Percentiles rank a stretch among this genome's conserved stretches.
Conservation (phyloP, 345 rosid species). For the Pistacia atlantica region DNA sequence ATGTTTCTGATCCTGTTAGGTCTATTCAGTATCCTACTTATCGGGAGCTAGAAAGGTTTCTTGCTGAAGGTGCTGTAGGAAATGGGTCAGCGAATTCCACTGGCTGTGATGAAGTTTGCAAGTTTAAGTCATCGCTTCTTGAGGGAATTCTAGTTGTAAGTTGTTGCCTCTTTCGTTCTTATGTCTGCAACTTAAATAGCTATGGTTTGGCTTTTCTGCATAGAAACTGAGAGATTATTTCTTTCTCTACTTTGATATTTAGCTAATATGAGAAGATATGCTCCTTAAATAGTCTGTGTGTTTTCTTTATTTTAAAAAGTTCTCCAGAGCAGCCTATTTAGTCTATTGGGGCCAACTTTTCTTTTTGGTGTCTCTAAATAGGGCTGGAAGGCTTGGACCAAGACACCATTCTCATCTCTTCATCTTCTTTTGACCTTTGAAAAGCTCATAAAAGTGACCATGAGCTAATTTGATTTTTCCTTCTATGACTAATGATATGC, state of each 20-base stretch:
- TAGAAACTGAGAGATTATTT: background rate
- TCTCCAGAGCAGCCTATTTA: background rate
- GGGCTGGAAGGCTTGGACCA: background rate
- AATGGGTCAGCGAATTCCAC: slow-evolving; percentile 45
- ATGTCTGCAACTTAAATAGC: background rate
- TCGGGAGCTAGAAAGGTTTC: slow-evolving; percentile 73
- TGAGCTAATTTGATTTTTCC: too few relatives aligned
- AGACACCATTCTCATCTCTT: background rate
- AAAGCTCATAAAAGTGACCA: background rate
- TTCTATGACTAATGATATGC: background rate
- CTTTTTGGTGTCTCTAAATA: background rate
- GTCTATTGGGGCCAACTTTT: background rate
- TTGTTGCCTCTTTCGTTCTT: slow-evolving; percentile 20
- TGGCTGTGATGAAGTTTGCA: slow-evolving; percentile 80
- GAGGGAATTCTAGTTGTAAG: slow-evolving; percentile 93
- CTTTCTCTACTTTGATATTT: background rate
- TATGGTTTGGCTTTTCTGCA: background rate
- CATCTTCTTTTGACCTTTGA: background rate
- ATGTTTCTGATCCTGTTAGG: slow-evolving; percentile 73
- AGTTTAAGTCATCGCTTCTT: slow-evolving; percentile 79
- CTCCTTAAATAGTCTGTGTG: background rate
- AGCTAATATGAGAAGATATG: background rate
- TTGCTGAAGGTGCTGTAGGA: slow-evolving; percentile 58
- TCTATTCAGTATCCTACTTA: slow-evolving; percentile 57
- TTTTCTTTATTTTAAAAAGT: background rate